These are phyloP conservation scores for Globisporangium barbulae DNA, from an alignment of 352 stramenopile species.

Conservation along the genomic window DNA sequence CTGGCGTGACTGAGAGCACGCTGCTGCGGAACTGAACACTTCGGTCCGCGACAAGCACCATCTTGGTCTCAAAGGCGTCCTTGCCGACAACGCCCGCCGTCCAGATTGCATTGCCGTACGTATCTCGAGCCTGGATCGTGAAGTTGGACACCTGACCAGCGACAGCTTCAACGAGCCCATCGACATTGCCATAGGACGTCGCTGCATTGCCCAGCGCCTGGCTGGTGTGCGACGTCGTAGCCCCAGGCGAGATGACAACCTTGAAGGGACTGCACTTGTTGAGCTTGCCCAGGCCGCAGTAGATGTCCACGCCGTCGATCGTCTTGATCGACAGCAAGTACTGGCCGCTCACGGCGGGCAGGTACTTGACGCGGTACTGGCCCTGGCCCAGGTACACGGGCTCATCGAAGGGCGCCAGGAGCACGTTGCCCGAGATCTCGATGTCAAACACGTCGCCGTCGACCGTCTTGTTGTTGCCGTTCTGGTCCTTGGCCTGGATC, in stretches of 20 bases:
- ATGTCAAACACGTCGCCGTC: constrained; percentile 80
- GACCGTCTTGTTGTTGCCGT: constrained; percentile 90
- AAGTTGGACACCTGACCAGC: constrained; percentile 92
- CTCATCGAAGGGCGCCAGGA: constrained; percentile 57
- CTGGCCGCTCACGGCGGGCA: constrained; percentile 70
- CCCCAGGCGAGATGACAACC: constrained; percentile 83
- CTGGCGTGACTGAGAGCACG: constrained; percentile 34
- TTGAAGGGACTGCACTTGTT: constrained; percentile 95
- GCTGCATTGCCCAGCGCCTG: constrained; percentile 76
- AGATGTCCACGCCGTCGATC: constrained; percentile 92
- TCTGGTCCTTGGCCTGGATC: constrained; percentile 93
- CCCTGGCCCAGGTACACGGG: constrained; percentile 89
- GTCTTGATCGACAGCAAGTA: constrained; percentile 92
- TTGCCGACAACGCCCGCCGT: constrained; percentile 22
- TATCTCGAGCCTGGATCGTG: constrained; percentile 95
- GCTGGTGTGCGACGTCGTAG: constrained; percentile 85
- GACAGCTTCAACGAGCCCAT: constrained; percentile 89
- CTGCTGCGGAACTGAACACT: constrained; percentile 85
- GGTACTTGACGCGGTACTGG: constrained; percentile 91
- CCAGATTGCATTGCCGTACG: constrained; percentile 84
- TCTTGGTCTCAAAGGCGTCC: constrained; percentile 86
- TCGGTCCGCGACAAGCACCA: constrained; percentile 56
- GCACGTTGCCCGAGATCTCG: constrained; percentile 36
- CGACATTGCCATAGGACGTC: constrained; percentile 61
- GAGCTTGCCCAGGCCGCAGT: constrained; percentile 88